phyloP scores from a whole-genome alignment of 768 basidiomycete species.

The Cystoderma amianthinum region DNA sequence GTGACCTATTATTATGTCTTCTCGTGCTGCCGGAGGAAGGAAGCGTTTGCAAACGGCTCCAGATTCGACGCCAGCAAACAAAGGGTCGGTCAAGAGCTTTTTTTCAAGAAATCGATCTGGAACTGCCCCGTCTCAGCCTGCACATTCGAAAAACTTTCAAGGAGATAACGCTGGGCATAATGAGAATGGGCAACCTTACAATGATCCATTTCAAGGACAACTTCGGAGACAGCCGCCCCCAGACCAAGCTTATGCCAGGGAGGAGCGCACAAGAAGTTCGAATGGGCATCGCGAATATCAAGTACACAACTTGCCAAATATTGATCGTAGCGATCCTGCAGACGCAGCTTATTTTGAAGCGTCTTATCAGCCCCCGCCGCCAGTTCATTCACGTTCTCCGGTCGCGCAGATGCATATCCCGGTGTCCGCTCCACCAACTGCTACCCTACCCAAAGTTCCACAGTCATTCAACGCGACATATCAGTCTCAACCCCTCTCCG shows the following conservation, averaged over 20 bases:
- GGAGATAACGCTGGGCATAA: too few relatives aligned
- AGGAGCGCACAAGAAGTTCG: too few relatives aligned
- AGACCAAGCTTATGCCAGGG: too few relatives aligned
- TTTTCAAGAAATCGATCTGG: background rate
- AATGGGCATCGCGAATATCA: too few relatives aligned
- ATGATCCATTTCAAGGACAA: too few relatives aligned
- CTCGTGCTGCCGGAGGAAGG: constrained; percentile 18
- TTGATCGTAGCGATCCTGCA: background rate
- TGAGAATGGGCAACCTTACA: too few relatives aligned
- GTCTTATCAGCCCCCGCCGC: constrained; percentile 22
- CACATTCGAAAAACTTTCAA: too few relatives aligned
- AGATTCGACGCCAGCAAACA: background rate
- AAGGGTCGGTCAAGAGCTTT: background rate
- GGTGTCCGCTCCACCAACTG: background rate
- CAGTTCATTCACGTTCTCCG: constrained; percentile 8
- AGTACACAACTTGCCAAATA: too few relatives aligned
- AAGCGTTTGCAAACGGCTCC: constrained; percentile 10
- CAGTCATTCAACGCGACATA: background rate
- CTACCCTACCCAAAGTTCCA: background rate
- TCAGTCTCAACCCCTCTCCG: background rate
- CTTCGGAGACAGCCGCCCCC: too few relatives aligned
- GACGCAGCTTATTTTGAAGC: constrained; percentile 13
- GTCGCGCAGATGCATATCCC: constrained; percentile 7
- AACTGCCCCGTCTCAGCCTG: too few relatives aligned
- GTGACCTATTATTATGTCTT: too few relatives aligned